Conservation (phyloP, 176 grass and related monocot genomes). For the Paspalum vaginatum region DNA sequence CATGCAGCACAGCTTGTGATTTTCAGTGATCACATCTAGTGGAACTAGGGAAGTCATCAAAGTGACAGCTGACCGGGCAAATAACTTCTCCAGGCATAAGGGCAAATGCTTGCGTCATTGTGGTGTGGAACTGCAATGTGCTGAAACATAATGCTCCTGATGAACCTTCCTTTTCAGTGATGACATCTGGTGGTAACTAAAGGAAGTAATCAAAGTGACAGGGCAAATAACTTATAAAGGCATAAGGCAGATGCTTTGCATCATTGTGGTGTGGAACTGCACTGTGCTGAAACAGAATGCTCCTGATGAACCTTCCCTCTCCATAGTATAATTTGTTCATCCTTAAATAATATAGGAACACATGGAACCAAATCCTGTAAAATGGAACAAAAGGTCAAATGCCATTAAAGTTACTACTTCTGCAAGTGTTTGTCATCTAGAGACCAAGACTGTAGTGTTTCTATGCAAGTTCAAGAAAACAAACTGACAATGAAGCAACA, state of each 20-base stretch:
- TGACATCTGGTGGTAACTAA: background rate
- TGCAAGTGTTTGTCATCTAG: background rate
- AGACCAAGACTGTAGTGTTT: background rate
- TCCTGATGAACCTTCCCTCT: slow-evolving; percentile 48
- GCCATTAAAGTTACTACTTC: background rate
- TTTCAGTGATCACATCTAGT: slow-evolving; percentile 1
- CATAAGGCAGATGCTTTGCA: background rate
- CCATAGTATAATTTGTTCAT: slow-evolving; percentile 76
- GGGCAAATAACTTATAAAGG: background rate
- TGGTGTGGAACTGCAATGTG: background rate
- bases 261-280: slow-evolving; percentile 10
- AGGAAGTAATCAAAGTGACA: background rate
- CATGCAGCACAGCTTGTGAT: background rate
- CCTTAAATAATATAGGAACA: slow-evolving; percentile 67
- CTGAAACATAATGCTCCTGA: slow-evolving; percentile 25
- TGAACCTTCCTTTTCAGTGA: slow-evolving; percentile 39
- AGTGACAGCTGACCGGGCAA: too few relatives aligned
- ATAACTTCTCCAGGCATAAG: background rate
- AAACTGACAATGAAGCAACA: background rate
- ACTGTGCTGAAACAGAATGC: slow-evolving; percentile 13
- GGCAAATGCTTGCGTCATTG: background rate
- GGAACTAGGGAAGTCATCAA: slow-evolving; percentile 1
- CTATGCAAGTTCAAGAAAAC: background rate
- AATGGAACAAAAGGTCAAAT: slow-evolving; percentile 7
- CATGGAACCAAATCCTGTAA: slow-evolving; percentile 75